Evolutionary conservation across 306 rosid species (phyloP), one percentile per base, ranked within the genome.

Genomic region (Hippophae rhamnoides): DNA sequence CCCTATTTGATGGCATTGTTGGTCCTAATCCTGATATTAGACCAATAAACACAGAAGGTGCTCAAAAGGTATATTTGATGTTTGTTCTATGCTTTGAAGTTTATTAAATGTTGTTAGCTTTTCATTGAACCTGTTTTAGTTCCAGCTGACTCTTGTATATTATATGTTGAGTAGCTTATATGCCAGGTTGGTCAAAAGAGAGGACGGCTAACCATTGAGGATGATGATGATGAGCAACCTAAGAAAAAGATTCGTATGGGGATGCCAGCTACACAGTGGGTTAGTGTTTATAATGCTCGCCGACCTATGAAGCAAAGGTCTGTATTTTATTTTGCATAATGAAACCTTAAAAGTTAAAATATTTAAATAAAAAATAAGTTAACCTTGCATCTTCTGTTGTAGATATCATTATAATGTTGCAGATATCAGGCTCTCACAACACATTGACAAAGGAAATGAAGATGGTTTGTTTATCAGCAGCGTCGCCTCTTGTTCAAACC

Each of bases 241-340:
- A 78, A 76, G 76, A 89, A 89, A 82, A 89, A 89, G 74, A 72
- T 81, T 65, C 86, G 95, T 13, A 65, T 83, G 76, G 97, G 97
- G 65, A 71, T 83, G 78, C 95, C 97, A 43, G 95, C 95, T 52
- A 76, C 82, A 52, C 92, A 86, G 65, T 89, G 97, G 95, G 86
- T 86, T 52, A 89, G 95, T 72, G 79, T 86, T 69, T 86, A 89
- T 74, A 86, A 81, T 81, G 86, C 89, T 13, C 89, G 79, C 46
- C 78, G 78, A 62, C 95, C 95, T 13, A 89, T 89, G 97, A 86
- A 86, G 73, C 97, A 89, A 83, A 89, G 97, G 97, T 86, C 62
- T 52, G 41, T 66, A 47, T 57, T 56, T 56, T 46, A 40, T 44
- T 23, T 49, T 54, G 45, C 57, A 42, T 41, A 43, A 40, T 9